phyloP scores from a whole-genome alignment of 2,329 filamentous ascomycete genomes.

The Clarireedia hainanense region DNA sequence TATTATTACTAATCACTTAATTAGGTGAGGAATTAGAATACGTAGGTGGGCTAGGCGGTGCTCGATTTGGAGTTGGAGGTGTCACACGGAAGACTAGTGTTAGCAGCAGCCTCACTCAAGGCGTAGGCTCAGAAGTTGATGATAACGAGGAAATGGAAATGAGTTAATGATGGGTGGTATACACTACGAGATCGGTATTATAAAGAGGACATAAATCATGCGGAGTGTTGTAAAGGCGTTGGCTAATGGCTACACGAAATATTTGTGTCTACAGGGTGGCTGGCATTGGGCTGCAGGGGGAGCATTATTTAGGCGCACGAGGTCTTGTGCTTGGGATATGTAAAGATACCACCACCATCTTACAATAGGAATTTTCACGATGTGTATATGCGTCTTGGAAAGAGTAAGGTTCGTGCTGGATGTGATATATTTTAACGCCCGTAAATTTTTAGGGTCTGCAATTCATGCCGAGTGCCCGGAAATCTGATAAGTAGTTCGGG shows the following conservation, averaged over 20 bases:
- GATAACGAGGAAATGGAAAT: conserved; percentile 59
- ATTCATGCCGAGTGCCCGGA: too few species aligned
- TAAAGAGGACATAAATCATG: neutral
- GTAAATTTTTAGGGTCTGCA: neutral
- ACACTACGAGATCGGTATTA: neutral
- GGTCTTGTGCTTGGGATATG: neutral
- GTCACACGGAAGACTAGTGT: conserved; percentile 49
- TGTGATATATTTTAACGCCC: neutral
- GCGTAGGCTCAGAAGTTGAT: conserved; percentile 43
- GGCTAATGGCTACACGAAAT: conserved; percentile 1
- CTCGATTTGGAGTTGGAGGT: conserved; percentile 40
- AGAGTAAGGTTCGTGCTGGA: too few species aligned
- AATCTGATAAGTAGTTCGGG: too few species aligned
- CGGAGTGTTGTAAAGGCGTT: too few species aligned
- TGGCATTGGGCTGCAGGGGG: neutral
- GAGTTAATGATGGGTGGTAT: conserved; percentile 17
- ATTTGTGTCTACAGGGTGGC: neutral
- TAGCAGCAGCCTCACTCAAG: conserved; percentile 50
- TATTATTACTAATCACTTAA: conserved; percentile 12
- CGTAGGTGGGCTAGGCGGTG: conserved; percentile 41
- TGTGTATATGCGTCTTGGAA: too few species aligned
- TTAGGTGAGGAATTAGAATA: conserved; percentile 31
- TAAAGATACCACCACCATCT: conserved; percentile 1
- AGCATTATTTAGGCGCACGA: conserved; percentile 1
- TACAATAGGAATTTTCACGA: neutral